Evolutionary conservation across 2,329 filamentous ascomycete species (phyloP).

Genomic region (Fusarium algeriense): DNA sequence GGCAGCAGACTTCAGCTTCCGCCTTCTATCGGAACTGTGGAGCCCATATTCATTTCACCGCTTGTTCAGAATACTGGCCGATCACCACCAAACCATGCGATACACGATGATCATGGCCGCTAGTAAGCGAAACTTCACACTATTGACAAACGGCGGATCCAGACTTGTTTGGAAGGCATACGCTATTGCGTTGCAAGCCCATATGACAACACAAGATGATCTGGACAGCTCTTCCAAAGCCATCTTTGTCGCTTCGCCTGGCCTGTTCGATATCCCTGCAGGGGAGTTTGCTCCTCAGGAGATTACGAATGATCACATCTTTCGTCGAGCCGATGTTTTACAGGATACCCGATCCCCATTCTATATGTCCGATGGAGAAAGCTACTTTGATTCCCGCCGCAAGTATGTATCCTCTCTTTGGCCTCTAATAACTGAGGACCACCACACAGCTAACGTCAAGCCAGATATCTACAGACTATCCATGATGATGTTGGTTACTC

Average conservation of each 20-base stretch:
- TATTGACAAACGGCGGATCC: not conserved
- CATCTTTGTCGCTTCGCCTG: not conserved
- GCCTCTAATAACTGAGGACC: fast-evolving
- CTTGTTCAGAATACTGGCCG: too few species aligned
- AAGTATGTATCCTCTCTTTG: not conserved
- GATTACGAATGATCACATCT: not conserved
- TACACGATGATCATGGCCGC: not conserved
- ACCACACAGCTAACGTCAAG: fast-evolving
- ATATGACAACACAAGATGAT: not conserved
- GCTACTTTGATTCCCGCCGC: not conserved
- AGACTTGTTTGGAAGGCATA: not conserved
- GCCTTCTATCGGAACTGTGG: too few species aligned
- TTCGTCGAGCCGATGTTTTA: not conserved
- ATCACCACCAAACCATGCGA: not conserved
- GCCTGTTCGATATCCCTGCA: not conserved
- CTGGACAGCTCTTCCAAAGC: not conserved
- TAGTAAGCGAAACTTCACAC: not conserved
- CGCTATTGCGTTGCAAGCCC: not conserved
- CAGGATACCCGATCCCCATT: not conserved
- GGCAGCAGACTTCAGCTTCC: too few species aligned
- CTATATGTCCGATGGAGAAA: not conserved
- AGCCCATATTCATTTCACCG: too few species aligned
- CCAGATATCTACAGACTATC: not conserved
- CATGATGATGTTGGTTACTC: not conserved
- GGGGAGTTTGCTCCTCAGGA: not conserved